Percentiles rank a stretch among this genome's conserved stretches.
Conservation (phyloP, 345 rosid species). For the Syzygium aromaticum region DNA sequence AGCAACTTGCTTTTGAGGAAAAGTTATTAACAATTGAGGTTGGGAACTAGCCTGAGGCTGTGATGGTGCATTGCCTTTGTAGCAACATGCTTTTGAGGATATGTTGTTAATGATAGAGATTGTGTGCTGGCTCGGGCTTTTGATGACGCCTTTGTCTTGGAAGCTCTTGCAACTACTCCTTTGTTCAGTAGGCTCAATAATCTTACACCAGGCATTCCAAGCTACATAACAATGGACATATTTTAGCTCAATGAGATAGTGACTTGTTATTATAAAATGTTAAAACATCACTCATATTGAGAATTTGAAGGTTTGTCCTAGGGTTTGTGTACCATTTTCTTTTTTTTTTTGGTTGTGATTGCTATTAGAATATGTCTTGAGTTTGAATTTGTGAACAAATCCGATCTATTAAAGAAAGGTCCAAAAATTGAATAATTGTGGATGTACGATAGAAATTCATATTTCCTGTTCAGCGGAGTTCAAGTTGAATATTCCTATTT, state of each 20-base stretch:
- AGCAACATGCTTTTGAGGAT: neutral
- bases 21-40: neutral
- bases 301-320: neutral
- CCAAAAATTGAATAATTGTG: too few relatives aligned
- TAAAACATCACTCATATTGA: neutral
- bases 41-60: neutral
- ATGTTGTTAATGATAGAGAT: neutral
- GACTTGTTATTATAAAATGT: neutral
- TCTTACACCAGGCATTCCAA: neutral
- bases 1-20: too few relatives aligned
- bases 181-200: neutral
- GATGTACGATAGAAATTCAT: too few relatives aligned
- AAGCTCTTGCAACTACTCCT: neutral
- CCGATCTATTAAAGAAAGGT: too few relatives aligned
- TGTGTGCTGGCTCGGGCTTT: neutral
- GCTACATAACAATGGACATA: neutral
- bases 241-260: neutral
- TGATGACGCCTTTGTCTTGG: neutral
- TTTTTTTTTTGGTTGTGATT: neutral
- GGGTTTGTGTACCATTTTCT: neutral
- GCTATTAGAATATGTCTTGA: too few relatives aligned
- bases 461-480: too few relatives aligned
- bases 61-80: rapidly evolving
- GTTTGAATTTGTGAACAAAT: too few relatives aligned
- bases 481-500: too few relatives aligned